Base-by-base conservation (phyloP, 768 basidiomycete species). In the Phaffia tasmanica region DNA sequence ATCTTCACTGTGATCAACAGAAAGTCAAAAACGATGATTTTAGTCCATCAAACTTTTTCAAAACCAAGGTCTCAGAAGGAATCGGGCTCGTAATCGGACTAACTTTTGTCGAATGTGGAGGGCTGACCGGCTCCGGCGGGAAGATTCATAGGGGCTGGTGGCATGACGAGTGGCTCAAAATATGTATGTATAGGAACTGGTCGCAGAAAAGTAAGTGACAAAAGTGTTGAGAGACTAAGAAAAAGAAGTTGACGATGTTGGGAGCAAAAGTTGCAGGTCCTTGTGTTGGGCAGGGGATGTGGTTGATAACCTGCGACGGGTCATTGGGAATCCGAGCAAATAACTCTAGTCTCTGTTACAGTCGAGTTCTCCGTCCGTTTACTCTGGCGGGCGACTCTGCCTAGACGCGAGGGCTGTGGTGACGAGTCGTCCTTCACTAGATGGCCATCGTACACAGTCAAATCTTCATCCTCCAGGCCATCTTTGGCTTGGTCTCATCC, bases 401-500 rank as follows among this genome's bases (percentile, higher is more conserved):
- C 35, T 42, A 42, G 35, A 42, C 35, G 35, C 35, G 35, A 42
- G 35, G 35, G 35, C 35, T 42, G 35, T 42, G 4, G 35, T 11
- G 35, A 4, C 35, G 35, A 42, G 35, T 42, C 35, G 35, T 42
- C 35, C 35, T 42, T 42, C 35, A 42, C 35, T 5, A 11, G 35
- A 42, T 42, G 35, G 35, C 35, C 35, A 5, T 42, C 35, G 35
- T 4, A 42, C 35, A 42, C 35, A 42, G 35, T 42, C 35, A 42
- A 42, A 42, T 42, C 35, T 42, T 42, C 35, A 42, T 42, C 35
- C 35, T 30, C 56, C 63, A 35, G n/a, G 30, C 65, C 9, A n/a
- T n/a, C 42, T 30, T 67, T 59, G 21, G 61, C 65, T 0, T 35
- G 64, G 2, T 55, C 50, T 67, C 68, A 42, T 72, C 68, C 48